phyloP scores from a whole-genome alignment of 768 basidiomycete species.

The Kwoniella shandongensis region DNA sequence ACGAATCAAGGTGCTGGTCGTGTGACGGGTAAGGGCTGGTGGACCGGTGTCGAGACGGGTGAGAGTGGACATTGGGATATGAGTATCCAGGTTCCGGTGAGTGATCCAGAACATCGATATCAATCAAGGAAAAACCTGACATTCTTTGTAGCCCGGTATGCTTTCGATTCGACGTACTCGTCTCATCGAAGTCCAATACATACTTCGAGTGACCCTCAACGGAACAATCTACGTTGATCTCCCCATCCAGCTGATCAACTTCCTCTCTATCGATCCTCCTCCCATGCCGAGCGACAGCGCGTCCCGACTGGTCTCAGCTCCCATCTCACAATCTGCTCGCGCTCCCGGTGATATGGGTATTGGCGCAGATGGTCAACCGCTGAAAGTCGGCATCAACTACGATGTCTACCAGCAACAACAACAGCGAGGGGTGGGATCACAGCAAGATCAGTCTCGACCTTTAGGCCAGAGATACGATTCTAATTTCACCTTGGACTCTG shows the following conservation, averaged over 20 bases:
- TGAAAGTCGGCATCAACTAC: constrained; percentile 12
- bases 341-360: not conserved
- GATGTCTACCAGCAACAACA: constrained; percentile 19
- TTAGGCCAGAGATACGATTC: constrained; percentile 2
- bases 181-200: constrained; percentile 75
- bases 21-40: constrained; percentile 75
- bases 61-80: constrained; percentile 67
- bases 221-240: constrained; percentile 69
- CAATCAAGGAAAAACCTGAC: too few relatives aligned
- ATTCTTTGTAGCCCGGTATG: constrained; percentile 42
- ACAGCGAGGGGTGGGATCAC: too few relatives aligned
- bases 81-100: constrained; percentile 71
- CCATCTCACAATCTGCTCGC: not conserved
- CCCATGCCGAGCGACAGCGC: constrained; percentile 54
- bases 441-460: not conserved
- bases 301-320: constrained; percentile 1
- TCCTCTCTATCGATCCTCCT: constrained; percentile 81
- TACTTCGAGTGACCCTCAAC: constrained; percentile 65
- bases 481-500: constrained; percentile 10
- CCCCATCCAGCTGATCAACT: constrained; percentile 76
- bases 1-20: constrained; percentile 64
- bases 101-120: constrained; percentile 52
- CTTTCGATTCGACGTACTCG: constrained; percentile 65
- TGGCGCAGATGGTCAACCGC: not conserved
- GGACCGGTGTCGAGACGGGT: constrained; percentile 72